Conservation (phyloP, 2,329 filamentous ascomycete genomes). For the Penicillium olsonii region DNA sequence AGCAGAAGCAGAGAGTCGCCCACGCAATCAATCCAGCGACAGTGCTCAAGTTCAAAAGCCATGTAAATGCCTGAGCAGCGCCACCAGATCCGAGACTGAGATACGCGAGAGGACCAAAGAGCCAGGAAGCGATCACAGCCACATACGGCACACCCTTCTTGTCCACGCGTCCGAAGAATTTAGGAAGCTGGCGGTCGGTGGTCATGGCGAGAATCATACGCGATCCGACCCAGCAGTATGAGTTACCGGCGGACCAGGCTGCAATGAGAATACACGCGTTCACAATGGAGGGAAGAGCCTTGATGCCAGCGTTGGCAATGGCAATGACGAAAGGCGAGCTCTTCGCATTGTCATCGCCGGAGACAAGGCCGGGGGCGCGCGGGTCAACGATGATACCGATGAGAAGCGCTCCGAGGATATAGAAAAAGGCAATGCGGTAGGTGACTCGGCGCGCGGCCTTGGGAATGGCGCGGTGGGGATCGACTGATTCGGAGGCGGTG, state of each 20-base stretch:
- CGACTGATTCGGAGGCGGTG: constrained; percentile 43
- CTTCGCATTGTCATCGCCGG: constrained; percentile 31
- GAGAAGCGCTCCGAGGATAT: constrained; percentile 33
- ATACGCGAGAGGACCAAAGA: constrained; percentile 46
- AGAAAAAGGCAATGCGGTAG: constrained; percentile 43
- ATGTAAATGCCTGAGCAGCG: constrained; percentile 40
- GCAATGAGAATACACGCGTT: constrained; percentile 40
- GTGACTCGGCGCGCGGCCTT: constrained; percentile 45
- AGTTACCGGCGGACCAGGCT: constrained; percentile 45
- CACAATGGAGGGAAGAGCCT: constrained; percentile 35
- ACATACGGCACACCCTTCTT: constrained; percentile 59
- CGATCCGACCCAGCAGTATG: constrained; percentile 54
- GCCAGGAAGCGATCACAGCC: constrained; percentile 56
- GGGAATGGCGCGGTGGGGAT: constrained; percentile 43
- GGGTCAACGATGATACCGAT: constrained; percentile 34
- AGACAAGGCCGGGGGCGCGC: constrained; percentile 20
- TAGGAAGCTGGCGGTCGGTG: constrained; percentile 60
- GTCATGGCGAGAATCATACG: constrained; percentile 63
- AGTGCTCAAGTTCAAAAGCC: constrained; percentile 48
- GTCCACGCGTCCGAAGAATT: constrained; percentile 56
- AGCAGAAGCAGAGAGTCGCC: constrained; percentile 46
- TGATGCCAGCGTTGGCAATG: constrained; percentile 36
- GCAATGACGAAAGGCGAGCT: constrained; percentile 41
- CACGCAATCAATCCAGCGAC: constrained; percentile 53
- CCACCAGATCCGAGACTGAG: constrained; percentile 41